phyloP scores from a whole-genome alignment of 2,329 filamentous ascomycete genomes.

The Metarhizium album region DNA sequence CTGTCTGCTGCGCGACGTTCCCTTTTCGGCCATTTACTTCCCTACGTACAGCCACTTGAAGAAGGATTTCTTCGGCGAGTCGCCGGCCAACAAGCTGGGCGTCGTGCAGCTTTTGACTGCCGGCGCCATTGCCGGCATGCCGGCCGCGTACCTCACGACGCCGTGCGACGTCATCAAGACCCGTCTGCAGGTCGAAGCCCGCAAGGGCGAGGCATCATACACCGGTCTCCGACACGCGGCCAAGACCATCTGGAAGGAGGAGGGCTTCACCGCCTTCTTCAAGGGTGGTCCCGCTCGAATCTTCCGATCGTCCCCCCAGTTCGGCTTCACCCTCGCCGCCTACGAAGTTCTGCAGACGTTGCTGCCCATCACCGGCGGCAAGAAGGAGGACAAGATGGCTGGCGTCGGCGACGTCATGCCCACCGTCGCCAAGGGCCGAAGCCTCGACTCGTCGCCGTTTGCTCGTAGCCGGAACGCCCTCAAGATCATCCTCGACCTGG shows the following conservation, averaged over 20 bases:
- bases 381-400: slow-evolving; percentile 38
- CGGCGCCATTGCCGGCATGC: slow-evolving; percentile 89
- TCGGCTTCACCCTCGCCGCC: slow-evolving; percentile 91
- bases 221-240: slow-evolving; percentile 80
- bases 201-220: slow-evolving; percentile 87
- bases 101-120: slow-evolving; percentile 85
- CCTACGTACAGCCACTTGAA: slow-evolving; percentile 93
- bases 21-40: slow-evolving; percentile 99
- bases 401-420: slow-evolving; percentile 54
- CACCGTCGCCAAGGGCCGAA: slow-evolving; percentile 18
- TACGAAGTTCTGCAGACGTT: slow-evolving; percentile 83
- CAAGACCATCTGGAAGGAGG: slow-evolving; percentile 71
- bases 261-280: slow-evolving; percentile 95
- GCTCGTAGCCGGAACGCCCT: slow-evolving; percentile 72
- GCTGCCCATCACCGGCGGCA: slow-evolving; percentile 60
- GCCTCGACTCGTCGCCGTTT: slow-evolving; percentile 36
- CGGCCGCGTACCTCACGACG: slow-evolving; percentile 87
- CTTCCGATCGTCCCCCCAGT: slow-evolving; percentile 88
- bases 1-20: slow-evolving; percentile 89
- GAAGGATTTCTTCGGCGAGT: slow-evolving; percentile 83
- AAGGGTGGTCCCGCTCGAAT: slow-evolving; percentile 96
- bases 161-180: slow-evolving; percentile 99
- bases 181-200: slow-evolving; percentile 89
- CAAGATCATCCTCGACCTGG: slow-evolving; percentile 90
- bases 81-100: slow-evolving; percentile 74